These are phyloP conservation scores for Paspalum vaginatum DNA, from an alignment of 176 grass and related monocot species.

Conservation along the genomic window DNA sequence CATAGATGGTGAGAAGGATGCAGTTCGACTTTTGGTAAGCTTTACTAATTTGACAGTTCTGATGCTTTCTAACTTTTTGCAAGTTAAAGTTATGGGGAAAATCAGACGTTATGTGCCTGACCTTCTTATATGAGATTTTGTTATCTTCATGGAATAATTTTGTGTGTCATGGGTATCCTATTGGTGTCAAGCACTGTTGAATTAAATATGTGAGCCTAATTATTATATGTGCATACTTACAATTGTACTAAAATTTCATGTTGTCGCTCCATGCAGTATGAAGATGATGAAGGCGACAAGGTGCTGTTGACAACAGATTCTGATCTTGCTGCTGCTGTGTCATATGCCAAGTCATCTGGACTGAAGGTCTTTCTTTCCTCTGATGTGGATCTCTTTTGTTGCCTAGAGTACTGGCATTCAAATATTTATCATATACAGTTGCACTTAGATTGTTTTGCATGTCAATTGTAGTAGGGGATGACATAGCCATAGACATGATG, in stretches of 20 bases:
- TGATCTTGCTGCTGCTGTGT: slow-evolving; percentile 76
- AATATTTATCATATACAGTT: background rate
- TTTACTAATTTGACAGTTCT: slow-evolving; percentile 8
- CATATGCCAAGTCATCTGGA: slow-evolving; percentile 69
- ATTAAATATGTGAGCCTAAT: background rate
- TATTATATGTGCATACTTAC: background rate
- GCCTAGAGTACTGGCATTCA: background rate
- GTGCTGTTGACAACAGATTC: slow-evolving; percentile 74
- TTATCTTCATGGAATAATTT: background rate
- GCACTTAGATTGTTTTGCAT: background rate
- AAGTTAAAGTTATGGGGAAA: slow-evolving; percentile 7
- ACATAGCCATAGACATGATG: background rate
- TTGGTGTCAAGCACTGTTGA: background rate
- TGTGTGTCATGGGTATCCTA: slow-evolving; percentile 18
- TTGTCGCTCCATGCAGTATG: slow-evolving; percentile 63
- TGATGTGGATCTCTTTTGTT: slow-evolving; percentile 7
- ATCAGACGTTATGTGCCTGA: slow-evolving; percentile 8
- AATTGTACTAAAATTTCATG: slow-evolving; percentile 19
- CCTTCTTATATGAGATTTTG: background rate
- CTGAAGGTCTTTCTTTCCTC: slow-evolving; percentile 65
- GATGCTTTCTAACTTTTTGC: background rate
- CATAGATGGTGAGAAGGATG: slow-evolving; percentile 42
- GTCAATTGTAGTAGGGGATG: slow-evolving; percentile 2
- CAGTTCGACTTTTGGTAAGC: slow-evolving; percentile 84
- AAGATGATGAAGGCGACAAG: slow-evolving; percentile 92